Evolutionary conservation across 768 basidiomycete species (phyloP).

Genomic region (Hericium coralloides): DNA sequence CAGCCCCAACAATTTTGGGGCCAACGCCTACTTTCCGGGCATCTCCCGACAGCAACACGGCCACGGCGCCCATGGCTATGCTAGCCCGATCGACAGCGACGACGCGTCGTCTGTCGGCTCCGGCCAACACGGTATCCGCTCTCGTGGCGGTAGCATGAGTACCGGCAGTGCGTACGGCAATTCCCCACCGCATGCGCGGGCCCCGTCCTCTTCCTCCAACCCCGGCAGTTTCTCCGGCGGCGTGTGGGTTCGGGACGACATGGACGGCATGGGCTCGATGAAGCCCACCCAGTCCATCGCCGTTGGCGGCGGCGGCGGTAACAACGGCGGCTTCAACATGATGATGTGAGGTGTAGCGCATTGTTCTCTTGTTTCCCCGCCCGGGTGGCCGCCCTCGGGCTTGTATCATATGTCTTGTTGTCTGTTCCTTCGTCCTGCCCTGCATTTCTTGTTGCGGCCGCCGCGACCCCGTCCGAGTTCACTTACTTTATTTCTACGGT

Average conservation of each 20-base stretch:
- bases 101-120: constrained; percentile 32
- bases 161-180: constrained; percentile 21
- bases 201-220: constrained; percentile 16
- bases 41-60: constrained; percentile 23
- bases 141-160: constrained; percentile 30
- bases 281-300: constrained; percentile 28
- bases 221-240: constrained; percentile 20
- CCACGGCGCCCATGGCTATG: constrained; percentile 19
- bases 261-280: constrained; percentile 25
- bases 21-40: constrained; percentile 15
- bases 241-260: constrained; percentile 17
- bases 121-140: constrained; percentile 20
- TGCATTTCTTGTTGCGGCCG: constrained; percentile 4
- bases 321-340: constrained; percentile 31
- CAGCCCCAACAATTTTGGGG: constrained; percentile 12
- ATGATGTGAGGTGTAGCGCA: constrained; percentile 19
- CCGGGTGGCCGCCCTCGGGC: not conserved
- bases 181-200: constrained; percentile 21
- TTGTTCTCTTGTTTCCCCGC: not conserved
- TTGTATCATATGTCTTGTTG: not conserved
- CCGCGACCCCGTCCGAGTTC: not conserved
- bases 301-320: constrained; percentile 30
- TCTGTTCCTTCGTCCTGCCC: not conserved
- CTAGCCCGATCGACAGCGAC: constrained; percentile 27
- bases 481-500: not conserved